These are phyloP conservation scores for Senecio squalidus DNA, from an alignment of 140 eudicot genomes.

Conservation along the genomic window DNA sequence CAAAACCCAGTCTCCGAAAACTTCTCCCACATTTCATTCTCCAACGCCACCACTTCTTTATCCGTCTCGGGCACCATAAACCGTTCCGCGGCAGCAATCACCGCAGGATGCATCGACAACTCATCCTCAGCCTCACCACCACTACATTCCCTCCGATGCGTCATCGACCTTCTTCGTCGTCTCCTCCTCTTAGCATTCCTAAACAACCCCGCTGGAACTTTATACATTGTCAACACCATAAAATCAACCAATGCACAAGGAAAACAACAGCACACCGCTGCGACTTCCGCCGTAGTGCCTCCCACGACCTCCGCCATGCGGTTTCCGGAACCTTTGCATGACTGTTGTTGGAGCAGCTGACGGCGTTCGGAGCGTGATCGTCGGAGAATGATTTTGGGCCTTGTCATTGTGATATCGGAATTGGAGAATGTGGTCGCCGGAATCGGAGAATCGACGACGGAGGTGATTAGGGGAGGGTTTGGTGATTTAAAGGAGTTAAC, in stretches of 20 bases:
- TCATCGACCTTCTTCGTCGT: background rate
- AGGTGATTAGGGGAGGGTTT: no score
- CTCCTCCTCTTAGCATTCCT: constrained; percentile 13
- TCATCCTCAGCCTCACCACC: constrained; percentile 16
- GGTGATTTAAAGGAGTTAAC: no score
- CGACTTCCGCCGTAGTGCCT: constrained; percentile 28
- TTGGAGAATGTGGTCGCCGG: no score
- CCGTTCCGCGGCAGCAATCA: constrained; percentile 26
- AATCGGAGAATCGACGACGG: no score
- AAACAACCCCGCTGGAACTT: constrained; percentile 25
- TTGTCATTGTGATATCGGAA: constrained; percentile 18
- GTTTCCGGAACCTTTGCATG: background rate
- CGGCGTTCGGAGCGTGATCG: constrained; percentile 27
- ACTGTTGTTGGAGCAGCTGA: constrained; percentile 14
- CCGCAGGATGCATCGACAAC: constrained; percentile 36
- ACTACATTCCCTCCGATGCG: background rate
- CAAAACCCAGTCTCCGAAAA: constrained; percentile 28
- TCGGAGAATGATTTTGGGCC: constrained; percentile 13
- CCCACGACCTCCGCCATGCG: constrained; percentile 30
- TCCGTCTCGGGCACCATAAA: constrained; percentile 23
- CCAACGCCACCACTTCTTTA: constrained; percentile 23
- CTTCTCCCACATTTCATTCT: constrained; percentile 34
- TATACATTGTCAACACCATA: constrained; percentile 29
- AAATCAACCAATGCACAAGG: constrained; percentile 20
- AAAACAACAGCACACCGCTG: constrained; percentile 30